Conservation (phyloP, 78 protist genomes). For the Dictyostelium purpureum region DNA sequence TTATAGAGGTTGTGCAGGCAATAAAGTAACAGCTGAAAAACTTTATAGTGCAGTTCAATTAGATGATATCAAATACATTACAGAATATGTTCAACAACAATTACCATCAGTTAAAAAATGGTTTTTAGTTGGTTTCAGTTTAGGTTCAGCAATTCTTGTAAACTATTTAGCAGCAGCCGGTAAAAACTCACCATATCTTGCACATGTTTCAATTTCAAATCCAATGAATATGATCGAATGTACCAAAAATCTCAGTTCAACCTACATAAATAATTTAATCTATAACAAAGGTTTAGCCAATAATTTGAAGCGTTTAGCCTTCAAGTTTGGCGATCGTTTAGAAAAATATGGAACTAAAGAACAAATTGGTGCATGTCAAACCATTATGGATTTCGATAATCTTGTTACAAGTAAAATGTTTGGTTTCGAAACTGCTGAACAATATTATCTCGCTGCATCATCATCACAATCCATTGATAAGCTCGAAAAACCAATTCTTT, state of each 20-base stretch:
- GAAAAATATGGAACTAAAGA: background rate
- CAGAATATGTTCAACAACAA: background rate
- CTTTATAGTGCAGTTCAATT: constrained; percentile 33
- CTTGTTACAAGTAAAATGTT: constrained; percentile 38
- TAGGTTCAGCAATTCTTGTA: constrained; percentile 25
- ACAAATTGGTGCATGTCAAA: constrained; percentile 13
- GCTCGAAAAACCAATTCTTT: constrained; percentile 51
- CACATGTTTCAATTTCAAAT: constrained; percentile 30
- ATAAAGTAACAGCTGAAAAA: constrained; percentile 34
- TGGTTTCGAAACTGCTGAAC: constrained; percentile 9
- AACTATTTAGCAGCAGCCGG: constrained; percentile 34
- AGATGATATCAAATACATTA: constrained; percentile 9
- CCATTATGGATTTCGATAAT: constrained; percentile 25
- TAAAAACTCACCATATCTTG: constrained; percentile 2
- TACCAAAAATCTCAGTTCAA: constrained; percentile 4
- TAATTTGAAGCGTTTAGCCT: constrained; percentile 21
- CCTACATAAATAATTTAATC: constrained; percentile 7
- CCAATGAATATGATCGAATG: constrained; percentile 62
- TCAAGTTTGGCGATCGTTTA: constrained; percentile 32
- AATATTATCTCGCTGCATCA: constrained; percentile 24
- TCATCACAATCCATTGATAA: background rate
- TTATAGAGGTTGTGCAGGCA: constrained; percentile 70
- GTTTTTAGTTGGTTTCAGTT: constrained; percentile 33
- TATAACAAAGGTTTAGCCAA: constrained; percentile 25
- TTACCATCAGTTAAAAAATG: constrained; percentile 23